Percentiles rank a stretch among this genome's conserved stretches.
These are phyloP conservation scores for Sarocladium strictum DNA, from an alignment of 2,329 filamentous ascomycete species.

Conservation along the genomic window DNA sequence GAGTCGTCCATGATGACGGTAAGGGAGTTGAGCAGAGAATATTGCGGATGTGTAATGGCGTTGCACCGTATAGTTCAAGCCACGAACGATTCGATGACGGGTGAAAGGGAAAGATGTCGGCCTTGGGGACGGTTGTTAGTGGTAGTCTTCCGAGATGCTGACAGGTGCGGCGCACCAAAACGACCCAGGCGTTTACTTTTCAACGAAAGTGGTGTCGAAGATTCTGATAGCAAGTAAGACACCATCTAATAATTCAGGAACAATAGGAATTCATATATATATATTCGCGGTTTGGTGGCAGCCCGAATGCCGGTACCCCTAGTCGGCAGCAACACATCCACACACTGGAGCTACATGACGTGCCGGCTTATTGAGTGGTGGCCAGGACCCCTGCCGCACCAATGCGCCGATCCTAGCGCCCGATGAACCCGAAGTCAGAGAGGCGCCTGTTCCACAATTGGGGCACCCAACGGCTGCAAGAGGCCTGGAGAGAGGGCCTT, in stretches of 20 bases:
- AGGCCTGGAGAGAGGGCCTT: background rate
- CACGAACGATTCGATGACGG: background rate
- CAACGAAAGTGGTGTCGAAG: too few species aligned
- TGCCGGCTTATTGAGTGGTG: background rate
- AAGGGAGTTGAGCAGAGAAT: too few species aligned
- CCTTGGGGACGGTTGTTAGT: too few species aligned
- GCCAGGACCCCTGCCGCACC: background rate
- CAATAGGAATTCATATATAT: too few species aligned
- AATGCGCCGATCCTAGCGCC: conserved; percentile 5
- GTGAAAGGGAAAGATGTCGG: background rate
- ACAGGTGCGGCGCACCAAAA: background rate
- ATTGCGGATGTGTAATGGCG: too few species aligned
- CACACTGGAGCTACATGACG: background rate
- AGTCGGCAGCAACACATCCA: background rate
- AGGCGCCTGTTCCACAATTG: too few species aligned
- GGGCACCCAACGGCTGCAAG: background rate
- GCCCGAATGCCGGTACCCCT: background rate
- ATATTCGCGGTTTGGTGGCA: background rate
- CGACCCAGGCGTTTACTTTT: background rate
- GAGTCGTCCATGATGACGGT: background rate
- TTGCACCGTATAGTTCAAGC: too few species aligned
- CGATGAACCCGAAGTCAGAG: conserved; percentile 2
- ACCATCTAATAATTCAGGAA: too few species aligned
- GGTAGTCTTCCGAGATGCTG: background rate
- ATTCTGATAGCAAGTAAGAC: too few species aligned